A percentile compares a stretch with the other conserved stretches of the same genome.
These are phyloP conservation scores for Aspergillus thermomutatus DNA, from an alignment of 2,329 filamentous ascomycete species.

Conservation along the genomic window DNA sequence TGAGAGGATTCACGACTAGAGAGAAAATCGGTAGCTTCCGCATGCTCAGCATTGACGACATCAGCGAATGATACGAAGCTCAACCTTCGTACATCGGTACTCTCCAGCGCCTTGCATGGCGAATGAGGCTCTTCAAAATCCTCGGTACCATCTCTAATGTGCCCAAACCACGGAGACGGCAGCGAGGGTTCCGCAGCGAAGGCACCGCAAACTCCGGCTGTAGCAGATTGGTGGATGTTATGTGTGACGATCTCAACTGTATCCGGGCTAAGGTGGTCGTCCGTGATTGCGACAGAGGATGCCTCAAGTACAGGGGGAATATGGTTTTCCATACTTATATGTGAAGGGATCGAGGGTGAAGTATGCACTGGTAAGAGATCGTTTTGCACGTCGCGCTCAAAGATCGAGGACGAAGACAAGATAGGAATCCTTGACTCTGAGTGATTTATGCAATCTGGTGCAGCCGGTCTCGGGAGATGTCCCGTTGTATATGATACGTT, in stretches of 20 bases:
- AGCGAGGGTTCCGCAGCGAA: constrained; percentile 29
- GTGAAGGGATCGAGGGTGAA: constrained; percentile 83
- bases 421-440: constrained; percentile 57
- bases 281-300: constrained; percentile 87
- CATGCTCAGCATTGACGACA: constrained; percentile 72
- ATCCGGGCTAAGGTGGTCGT: constrained; percentile 78
- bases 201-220: constrained; percentile 54
- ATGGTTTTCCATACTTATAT: constrained; percentile 91
- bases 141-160: constrained; percentile 53
- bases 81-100: constrained; percentile 73
- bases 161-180: constrained; percentile 44
- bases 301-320: constrained; percentile 90
- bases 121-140: constrained; percentile 64
- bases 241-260: constrained; percentile 91
- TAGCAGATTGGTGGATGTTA: constrained; percentile 74
- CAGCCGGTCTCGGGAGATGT: neutral
- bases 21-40: constrained; percentile 40
- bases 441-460: neutral
- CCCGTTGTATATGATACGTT: neutral
- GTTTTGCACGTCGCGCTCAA: constrained; percentile 93
- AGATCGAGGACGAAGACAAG: constrained; percentile 79
- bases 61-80: constrained; percentile 98
- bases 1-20: constrained; percentile 67
- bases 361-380: constrained; percentile 62
- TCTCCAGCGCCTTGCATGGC: constrained; percentile 75